Evolutionary conservation across 352 stramenopile species (phyloP).

Genomic region (Globisporangium irregulare): DNA sequence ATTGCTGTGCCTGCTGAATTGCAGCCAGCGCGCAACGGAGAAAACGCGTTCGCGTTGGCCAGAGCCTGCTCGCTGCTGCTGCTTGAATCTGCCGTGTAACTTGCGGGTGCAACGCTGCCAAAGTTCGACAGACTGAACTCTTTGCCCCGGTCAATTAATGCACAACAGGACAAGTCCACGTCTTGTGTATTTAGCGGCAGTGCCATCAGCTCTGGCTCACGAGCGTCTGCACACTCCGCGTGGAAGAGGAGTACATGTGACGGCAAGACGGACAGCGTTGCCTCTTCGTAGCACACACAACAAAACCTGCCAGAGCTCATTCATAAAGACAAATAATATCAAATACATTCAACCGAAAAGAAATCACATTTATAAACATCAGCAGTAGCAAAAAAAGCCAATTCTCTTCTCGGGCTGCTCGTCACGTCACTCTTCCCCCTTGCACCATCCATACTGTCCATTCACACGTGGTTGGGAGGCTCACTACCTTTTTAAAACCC

Average conservation of each 20-base stretch:
- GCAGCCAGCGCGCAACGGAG: not conserved
- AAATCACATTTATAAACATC: constrained; percentile 5
- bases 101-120: too few relatives aligned
- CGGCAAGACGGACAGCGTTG: too few relatives aligned
- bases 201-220: too few relatives aligned
- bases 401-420: not conserved
- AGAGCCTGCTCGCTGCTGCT: too few relatives aligned
- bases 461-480: not conserved
- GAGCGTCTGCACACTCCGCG: too few relatives aligned
- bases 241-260: too few relatives aligned
- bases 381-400: not conserved
- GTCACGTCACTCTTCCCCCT: not conserved
- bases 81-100: too few relatives aligned
- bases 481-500: constrained; percentile 14
- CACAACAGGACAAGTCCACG: too few relatives aligned
- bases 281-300: not conserved
- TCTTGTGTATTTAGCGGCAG: too few relatives aligned
- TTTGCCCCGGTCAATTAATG: too few relatives aligned
- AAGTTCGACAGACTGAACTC: too few relatives aligned
- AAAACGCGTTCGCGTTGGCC: too few relatives aligned
- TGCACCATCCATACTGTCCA: not conserved
- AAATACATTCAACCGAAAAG: constrained; percentile 7
- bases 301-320: not conserved
- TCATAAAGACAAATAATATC: not conserved
- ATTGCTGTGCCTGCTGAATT: not conserved